phyloP scores from a whole-genome alignment of 2,329 filamentous ascomycete genomes.

The Talaromyces piceae region DNA sequence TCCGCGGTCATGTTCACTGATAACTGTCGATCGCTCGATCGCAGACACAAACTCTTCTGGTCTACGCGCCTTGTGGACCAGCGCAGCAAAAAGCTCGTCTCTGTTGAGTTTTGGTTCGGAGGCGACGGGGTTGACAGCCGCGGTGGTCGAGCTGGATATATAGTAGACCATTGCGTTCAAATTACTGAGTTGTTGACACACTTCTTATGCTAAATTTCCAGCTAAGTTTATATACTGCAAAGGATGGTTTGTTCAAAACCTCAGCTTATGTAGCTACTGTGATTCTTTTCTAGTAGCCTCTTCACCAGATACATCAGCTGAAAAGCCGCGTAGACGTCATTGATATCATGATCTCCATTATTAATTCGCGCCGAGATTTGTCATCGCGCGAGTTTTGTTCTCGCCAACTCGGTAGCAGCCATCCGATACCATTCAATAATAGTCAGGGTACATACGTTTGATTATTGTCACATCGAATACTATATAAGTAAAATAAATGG shows the following conservation, averaged over 20 bases:
- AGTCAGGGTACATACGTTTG: neutral
- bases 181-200: too few relatives aligned
- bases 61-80: constrained; percentile 40
- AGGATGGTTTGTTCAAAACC: too few relatives aligned
- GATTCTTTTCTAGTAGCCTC: too few relatives aligned
- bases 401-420: neutral
- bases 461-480: neutral
- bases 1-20: constrained; percentile 34
- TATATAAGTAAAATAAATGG: neutral
- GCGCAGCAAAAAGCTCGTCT: constrained; percentile 36
- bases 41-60: constrained; percentile 41
- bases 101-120: constrained; percentile 25
- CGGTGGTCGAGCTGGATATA: neutral
- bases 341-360: neutral
- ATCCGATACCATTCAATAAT: neutral
- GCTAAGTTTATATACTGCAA: neutral
- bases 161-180: too few relatives aligned
- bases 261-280: too few relatives aligned
- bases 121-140: constrained; percentile 11
- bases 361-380: neutral
- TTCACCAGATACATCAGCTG: too few relatives aligned
- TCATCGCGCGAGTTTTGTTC: neutral
- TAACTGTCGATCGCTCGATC: constrained; percentile 35
- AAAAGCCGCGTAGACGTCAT: too few relatives aligned
- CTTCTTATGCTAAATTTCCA: too few relatives aligned